A percentile compares a stretch with the other conserved stretches of the same genome.
These are phyloP conservation scores for Turnera subulata DNA, from an alignment of 345 rosid genomes.

Conservation along the genomic window DNA sequence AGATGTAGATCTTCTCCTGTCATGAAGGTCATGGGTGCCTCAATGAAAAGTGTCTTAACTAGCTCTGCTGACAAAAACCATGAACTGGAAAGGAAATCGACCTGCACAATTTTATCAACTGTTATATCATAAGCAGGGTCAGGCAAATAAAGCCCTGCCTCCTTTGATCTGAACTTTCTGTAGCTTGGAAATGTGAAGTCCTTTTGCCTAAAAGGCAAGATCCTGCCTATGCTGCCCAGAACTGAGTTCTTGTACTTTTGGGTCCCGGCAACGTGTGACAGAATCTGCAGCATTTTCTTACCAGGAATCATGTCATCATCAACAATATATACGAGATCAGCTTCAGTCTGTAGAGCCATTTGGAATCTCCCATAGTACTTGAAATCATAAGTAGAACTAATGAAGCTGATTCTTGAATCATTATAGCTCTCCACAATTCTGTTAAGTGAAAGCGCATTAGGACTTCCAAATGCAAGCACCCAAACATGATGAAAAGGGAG, in stretches of 20 bases:
- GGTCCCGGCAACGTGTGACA: constrained; percentile 95
- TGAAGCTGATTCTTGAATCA: constrained; percentile 85
- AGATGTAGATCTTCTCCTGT: constrained; percentile 99
- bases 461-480: constrained; percentile 91
- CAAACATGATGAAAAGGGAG: constrained; percentile 90
- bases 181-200: constrained; percentile 98
- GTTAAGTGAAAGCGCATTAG: constrained; percentile 64
- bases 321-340: constrained; percentile 74
- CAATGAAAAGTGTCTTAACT: constrained; percentile 81
- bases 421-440: constrained; percentile 76
- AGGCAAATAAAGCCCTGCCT: constrained; percentile 93
- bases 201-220: constrained; percentile 88
- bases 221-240: constrained; percentile 90
- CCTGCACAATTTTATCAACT: constrained; percentile 75
- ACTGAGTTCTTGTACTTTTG: constrained; percentile 89
- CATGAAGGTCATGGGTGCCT: constrained; percentile 81
- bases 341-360: constrained; percentile 89
- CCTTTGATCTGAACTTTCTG: constrained; percentile 81
- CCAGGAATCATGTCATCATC: constrained; percentile 99
- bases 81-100: constrained; percentile 94
- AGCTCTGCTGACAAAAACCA: constrained; percentile 95
- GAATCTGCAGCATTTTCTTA: constrained; percentile 80
- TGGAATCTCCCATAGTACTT: constrained; percentile 98
- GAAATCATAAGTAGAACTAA: constrained; percentile 86
- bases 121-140: constrained; percentile 97